Evolutionary conservation across 345 rosid species (phyloP), one percentile per base, ranked within the genome.

Genomic region (Gossypium herbaceum): DNA sequence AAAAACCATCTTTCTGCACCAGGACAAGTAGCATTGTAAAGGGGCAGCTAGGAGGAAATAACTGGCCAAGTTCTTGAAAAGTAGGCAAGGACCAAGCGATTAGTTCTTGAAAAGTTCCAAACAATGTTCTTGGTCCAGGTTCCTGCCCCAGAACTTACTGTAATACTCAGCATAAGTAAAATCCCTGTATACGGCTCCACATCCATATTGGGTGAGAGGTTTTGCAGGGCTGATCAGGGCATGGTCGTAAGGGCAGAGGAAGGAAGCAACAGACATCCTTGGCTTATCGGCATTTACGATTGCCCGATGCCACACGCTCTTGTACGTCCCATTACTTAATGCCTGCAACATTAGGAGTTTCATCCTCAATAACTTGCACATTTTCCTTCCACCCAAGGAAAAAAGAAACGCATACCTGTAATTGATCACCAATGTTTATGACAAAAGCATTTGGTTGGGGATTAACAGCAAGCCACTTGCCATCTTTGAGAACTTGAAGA

Each of bases 261-360:
- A 94, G 12, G 98, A 88, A 19, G 97, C 92, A 2, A 92, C 45
- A 2, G 98, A 94, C 82, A 94, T 77, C 71, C 98, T 88, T 0
- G 85, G 79, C 59, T 50, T 84, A 2, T 89, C 92, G 0, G 85
- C 72, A 72, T 94, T 94, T 56, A 88, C 89, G 9, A 86, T 22
- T 0, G 94, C 98, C 48, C 98, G 74, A 76, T 94, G 98, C 93
- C 97, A 88, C 27, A 94, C 97, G 75, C 97, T 94, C 82, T 84
- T 90, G 78, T 94, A 94, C 74, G 82, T 82, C 62, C 97, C 98
- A 64, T 94, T 92, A 60, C 97, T 94, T 69, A 89, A 13, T 9
- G 98, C 97, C 97, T 94, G 84, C 78, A 75, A 52, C 19, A 50
- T 29, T 60, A 3, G 7, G 19, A 60, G 24, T 13, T 1, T 12